phyloP scores from a whole-genome alignment of 148 eudicot species.

The Spergularia bocconei region DNA sequence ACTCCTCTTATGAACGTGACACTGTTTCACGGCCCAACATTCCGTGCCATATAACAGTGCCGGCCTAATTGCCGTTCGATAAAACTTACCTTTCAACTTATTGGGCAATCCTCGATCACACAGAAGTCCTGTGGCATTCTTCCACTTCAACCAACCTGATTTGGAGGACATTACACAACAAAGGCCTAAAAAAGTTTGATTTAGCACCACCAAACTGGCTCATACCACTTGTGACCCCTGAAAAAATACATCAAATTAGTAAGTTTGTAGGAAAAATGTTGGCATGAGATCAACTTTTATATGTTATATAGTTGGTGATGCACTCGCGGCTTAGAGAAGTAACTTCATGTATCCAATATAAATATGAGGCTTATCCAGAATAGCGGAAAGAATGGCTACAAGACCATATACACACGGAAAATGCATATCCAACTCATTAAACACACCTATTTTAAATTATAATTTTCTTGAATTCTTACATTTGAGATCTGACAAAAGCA shows the following conservation, averaged over 20 bases:
- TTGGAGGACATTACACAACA: too few relatives aligned
- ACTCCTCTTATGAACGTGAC: too few relatives aligned
- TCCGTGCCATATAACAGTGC: too few relatives aligned
- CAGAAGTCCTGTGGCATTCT: too few relatives aligned
- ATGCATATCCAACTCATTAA: slow-evolving; percentile 12
- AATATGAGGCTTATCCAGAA: slow-evolving; percentile 61
- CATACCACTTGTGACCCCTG: slow-evolving; percentile 87
- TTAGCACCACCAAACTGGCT: slow-evolving; percentile 91
- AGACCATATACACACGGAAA: slow-evolving; percentile 57
- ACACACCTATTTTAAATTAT: slow-evolving; percentile 73
- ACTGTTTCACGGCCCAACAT: too few relatives aligned
- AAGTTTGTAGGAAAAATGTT: slow-evolving; percentile 11
- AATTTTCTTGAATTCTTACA: too few relatives aligned
- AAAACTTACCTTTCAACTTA: too few relatives aligned
- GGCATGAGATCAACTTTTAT: background rate
- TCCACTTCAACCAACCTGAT: too few relatives aligned
- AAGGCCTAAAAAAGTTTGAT: too few relatives aligned
- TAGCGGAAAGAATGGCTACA: slow-evolving; percentile 59
- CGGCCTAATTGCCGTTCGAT: too few relatives aligned
- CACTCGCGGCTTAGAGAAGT: slow-evolving; percentile 74
- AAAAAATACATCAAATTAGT: slow-evolving; percentile 23
- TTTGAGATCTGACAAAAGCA: too few relatives aligned
- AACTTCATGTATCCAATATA: slow-evolving; percentile 96
- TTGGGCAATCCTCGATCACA: too few relatives aligned
- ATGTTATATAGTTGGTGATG: slow-evolving; percentile 1